These are phyloP conservation scores for Saturnispora sekii DNA, from an alignment of 805 yeast species.

Conservation along the genomic window DNA sequence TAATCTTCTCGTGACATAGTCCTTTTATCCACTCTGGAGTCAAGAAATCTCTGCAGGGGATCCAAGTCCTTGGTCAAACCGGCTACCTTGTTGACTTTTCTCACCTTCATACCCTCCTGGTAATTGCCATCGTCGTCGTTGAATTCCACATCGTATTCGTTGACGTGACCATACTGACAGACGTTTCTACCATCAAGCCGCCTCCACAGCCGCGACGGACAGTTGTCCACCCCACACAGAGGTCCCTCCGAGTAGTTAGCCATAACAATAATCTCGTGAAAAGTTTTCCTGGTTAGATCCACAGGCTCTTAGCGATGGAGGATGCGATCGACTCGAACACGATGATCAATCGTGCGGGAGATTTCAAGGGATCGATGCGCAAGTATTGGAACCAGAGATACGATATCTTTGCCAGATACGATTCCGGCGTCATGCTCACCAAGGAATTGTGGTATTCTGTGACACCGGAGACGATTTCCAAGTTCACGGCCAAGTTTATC, in stretches of 20 bases:
- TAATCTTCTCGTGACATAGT: constrained; percentile 10
- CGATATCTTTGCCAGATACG: constrained; percentile 49
- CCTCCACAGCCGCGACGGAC: constrained; percentile 70
- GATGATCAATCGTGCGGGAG: constrained; percentile 8
- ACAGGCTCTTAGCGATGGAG: neutral
- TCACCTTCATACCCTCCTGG: constrained; percentile 36
- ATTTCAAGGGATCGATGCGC: constrained; percentile 19
- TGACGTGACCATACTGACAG: constrained; percentile 87
- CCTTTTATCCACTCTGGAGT: constrained; percentile 10
- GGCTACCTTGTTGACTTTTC: constrained; percentile 42
- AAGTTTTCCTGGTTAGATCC: neutral
- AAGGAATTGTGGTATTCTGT: constrained; percentile 79
- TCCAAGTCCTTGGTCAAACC: constrained; percentile 23
- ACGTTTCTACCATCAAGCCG: constrained; percentile 67
- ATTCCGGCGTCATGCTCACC: constrained; percentile 60
- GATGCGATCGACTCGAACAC: constrained; percentile 8
- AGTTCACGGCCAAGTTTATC: constrained; percentile 45
- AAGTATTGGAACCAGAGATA: constrained; percentile 61
- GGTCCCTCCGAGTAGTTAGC: constrained; percentile 48
- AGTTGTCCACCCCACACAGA: constrained; percentile 83
- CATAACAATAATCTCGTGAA: constrained; percentile 7
- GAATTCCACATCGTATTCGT: constrained; percentile 67
- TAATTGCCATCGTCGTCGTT: constrained; percentile 74
- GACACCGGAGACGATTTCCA: constrained; percentile 72
- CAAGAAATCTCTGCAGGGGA: constrained; percentile 6